These are phyloP conservation scores for Vaccinium darrowii DNA, from an alignment of 148 eudicot genomes.

Conservation along the genomic window DNA sequence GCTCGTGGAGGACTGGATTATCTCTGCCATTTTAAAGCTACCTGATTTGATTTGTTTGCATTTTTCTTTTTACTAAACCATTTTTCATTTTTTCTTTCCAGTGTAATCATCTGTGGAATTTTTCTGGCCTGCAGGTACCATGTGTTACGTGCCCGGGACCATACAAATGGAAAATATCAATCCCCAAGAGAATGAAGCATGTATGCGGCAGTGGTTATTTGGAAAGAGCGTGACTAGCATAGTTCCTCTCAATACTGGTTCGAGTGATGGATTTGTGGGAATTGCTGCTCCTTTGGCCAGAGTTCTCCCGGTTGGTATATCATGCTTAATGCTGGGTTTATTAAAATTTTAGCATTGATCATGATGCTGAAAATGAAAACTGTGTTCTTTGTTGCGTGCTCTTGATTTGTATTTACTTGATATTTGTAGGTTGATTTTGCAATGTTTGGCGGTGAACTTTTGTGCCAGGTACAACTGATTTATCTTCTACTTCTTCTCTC, in stretches of 20 bases:
- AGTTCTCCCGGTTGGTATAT: slow-evolving; percentile 74
- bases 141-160: slow-evolving; percentile 94
- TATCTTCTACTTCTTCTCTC: not conserved
- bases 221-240: slow-evolving; percentile 79
- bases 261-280: slow-evolving; percentile 87
- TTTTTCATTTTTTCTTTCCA: too few species aligned
- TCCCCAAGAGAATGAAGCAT: slow-evolving; percentile 50
- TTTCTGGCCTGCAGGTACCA: slow-evolving; percentile 58
- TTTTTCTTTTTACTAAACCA: too few species aligned
- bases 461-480: slow-evolving; percentile 72
- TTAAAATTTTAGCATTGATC: not conserved
- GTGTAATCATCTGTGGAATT: too few species aligned
- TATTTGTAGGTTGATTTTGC: slow-evolving; percentile 76
- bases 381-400: slow-evolving; percentile 6
- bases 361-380: not conserved
- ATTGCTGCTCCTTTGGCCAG: slow-evolving; percentile 88
- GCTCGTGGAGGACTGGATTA: too few species aligned
- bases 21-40: too few species aligned
- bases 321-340: not conserved
- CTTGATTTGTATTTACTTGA: slow-evolving; percentile 9
- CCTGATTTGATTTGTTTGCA: too few species aligned
- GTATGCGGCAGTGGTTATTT: slow-evolving; percentile 93
- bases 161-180: slow-evolving; percentile 88
- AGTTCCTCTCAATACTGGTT: slow-evolving; percentile 65
- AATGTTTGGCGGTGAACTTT: slow-evolving; percentile 81